Percentiles rank a stretch among this genome's conserved stretches.
These are phyloP conservation scores for Boletus insuetus DNA, from an alignment of 768 basidiomycete species.

Conservation along the genomic window DNA sequence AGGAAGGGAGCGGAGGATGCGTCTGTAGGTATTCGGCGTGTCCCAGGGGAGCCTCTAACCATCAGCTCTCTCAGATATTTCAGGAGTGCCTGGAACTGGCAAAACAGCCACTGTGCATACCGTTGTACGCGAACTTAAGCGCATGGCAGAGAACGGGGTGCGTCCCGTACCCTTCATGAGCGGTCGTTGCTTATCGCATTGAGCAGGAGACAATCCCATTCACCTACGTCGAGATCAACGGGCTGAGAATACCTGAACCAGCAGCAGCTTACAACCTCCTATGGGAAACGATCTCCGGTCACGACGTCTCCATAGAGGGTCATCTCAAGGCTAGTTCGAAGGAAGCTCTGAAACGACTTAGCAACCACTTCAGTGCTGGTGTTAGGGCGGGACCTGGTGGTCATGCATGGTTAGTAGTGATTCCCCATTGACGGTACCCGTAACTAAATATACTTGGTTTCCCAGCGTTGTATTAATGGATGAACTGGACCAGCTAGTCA, in stretches of 20 bases:
- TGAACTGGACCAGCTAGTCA: slow-evolving; percentile 95
- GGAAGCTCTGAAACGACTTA: slow-evolving; percentile 78
- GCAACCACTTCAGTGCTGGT: slow-evolving; percentile 70
- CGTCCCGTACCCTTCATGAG: slow-evolving; percentile 20
- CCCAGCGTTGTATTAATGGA: slow-evolving; percentile 94
- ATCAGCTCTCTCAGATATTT: slow-evolving; percentile 64
- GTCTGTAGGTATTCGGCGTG: slow-evolving; percentile 60
- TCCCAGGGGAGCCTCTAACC: neutral
- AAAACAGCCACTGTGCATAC: slow-evolving; percentile 98
- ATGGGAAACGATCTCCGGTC: slow-evolving; percentile 90
- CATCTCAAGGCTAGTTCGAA: slow-evolving; percentile 70
- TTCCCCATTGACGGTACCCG: neutral
- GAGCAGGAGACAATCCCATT: slow-evolving; percentile 88
- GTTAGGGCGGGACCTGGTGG: slow-evolving; percentile 68
- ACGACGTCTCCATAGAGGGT: slow-evolving; percentile 60
- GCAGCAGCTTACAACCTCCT: slow-evolving; percentile 88
- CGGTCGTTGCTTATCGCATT: neutral
- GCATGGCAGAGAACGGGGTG: slow-evolving; percentile 81
- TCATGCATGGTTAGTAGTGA: slow-evolving; percentile 74
- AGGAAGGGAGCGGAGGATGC: slow-evolving; percentile 93
- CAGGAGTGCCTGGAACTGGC: slow-evolving; percentile 97
- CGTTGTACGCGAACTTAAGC: slow-evolving; percentile 84
- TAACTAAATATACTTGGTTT: slow-evolving; percentile 3
- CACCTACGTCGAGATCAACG: slow-evolving; percentile 97
- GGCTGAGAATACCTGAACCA: slow-evolving; percentile 89